Base-by-base conservation (phyloP, 208 protist species). In the Naegleria fowleri region DNA sequence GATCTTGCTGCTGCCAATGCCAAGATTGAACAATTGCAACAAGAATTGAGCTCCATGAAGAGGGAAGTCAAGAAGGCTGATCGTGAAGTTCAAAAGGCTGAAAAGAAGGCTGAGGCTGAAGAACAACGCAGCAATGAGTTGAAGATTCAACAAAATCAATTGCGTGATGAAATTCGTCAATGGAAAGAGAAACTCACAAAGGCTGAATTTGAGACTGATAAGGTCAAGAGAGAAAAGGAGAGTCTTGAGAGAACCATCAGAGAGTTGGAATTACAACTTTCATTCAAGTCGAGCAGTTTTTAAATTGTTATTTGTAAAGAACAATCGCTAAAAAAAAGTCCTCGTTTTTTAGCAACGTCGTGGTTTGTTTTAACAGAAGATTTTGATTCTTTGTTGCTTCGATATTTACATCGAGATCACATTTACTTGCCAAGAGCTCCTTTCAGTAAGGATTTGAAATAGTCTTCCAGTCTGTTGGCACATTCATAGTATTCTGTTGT, bases 401-500 rank as follows among this genome's bases (percentile, higher is more conserved):
- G n/a, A 48, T 48, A 48, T 48, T 48, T 48, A 48, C 43, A 48
- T n/a, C 43, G 7, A 48, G 43, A 1, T 48, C 43, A 48, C 43
- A 9, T 9, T 48, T 48, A 48, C 43, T 48, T 48, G 43, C 43
- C 43, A 7, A 48, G 43, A 48, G 43, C 43, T 9, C 43, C 43
- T 48, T 48, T 48, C 43, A 48, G 43, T 48, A 48, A 48, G 43
- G 29, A 7, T 52, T 91, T 89, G 33, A 89, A 84, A 22, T 43
- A 83, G 15, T 55, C 16, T 55, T 91, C 84, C 7, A 91, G 51
- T n/a, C 0, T n/a, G 13, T 91, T 39, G 7, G 84, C 58, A 91
- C 59, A 83, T 36, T 51, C 52, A 84, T 91, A 91, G 33, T 89
- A 91, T 48, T 25, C 25, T 51, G 90, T 91, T 6, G 9, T 22